These are phyloP conservation scores for Aquilaria sinensis DNA, from an alignment of 345 rosid genomes.

Conservation along the genomic window DNA sequence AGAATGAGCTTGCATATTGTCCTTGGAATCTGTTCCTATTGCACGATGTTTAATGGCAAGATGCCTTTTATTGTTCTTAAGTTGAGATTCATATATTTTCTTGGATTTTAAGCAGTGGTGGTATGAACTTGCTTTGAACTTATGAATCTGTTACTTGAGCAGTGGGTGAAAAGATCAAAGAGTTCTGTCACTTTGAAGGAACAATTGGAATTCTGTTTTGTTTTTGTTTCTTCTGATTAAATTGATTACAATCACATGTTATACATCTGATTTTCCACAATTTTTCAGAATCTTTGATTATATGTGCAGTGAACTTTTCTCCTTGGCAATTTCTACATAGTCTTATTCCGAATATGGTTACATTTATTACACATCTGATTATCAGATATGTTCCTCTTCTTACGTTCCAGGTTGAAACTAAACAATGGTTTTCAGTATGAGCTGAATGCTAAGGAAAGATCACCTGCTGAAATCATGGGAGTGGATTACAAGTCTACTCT, in stretches of 20 bases:
- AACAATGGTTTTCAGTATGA: no score
- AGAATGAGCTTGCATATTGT: neutral
- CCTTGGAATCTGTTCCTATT: neutral
- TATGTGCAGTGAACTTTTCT: no score
- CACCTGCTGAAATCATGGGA: no score
- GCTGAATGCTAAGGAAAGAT: neutral
- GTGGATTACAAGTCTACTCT: no score
- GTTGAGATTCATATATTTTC: no score
- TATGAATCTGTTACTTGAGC: neutral
- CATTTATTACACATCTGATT: neutral
- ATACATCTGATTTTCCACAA: no score
- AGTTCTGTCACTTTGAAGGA: neutral
- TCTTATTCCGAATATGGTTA: constrained; percentile 3
- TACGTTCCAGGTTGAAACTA: no score
- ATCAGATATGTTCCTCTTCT: constrained; percentile 10
- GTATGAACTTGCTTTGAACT: neutral
- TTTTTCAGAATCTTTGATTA: no score
- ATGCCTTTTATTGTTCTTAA: no score
- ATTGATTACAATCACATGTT: constrained; percentile 49
- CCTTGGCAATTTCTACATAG: no score
- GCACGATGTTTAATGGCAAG: no score
- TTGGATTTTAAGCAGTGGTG: no score
- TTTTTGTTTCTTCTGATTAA: constrained; percentile 33
- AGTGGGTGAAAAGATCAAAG: neutral
- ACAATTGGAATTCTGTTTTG: neutral